Evolutionary conservation across 106 monocot species (phyloP), one percentile per base, ranked within the genome.

Genomic region (Dendrobium chrysotoxum): DNA sequence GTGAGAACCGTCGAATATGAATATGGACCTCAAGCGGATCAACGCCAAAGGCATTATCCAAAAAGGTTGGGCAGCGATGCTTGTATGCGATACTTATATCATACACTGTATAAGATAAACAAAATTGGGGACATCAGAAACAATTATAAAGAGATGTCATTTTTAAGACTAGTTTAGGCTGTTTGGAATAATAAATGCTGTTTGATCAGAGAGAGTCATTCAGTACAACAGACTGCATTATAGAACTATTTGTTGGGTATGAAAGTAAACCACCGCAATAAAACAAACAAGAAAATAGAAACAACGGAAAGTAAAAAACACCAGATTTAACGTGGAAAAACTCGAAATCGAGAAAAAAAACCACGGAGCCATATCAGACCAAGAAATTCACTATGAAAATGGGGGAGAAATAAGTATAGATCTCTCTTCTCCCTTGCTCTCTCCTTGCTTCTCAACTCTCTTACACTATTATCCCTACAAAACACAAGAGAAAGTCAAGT

Each of bases 1-100:
- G 84, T 31, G 44, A 39, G 23, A 92, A 81, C 4, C 88, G 86
- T 53, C 81, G 77, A 65, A 94, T 77, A 70, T 98, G 89, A 55
- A 98, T 88, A 57, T 98, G 97, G 66, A 98, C 97, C 77, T 98
- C 97, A 31, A 91, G 78, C 50, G 97, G 97, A 84, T 95, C 91
- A 10, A 84, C 84, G 16, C 94, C 97, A 80, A 88, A 91, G 21
- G 87, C 88, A 86, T 89, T 98, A 71, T 95, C 94, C 23, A 89
- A 81, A 53, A 98, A 92, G 77, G 77, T 77, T 40, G 97, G 94
- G 40, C 87, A 88, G 4, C 83, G 84, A 58, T 92, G 84, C 81
- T 95, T 95, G 88, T 98, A 98, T 0, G 85, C 89, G 40, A 98
- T 95, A 53, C 92, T 95, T 76, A 98, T 78, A 79, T 98, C 97